Base-by-base conservation (phyloP, 176 grass and related monocot species). In the Rhynchospora tenuis region DNA sequence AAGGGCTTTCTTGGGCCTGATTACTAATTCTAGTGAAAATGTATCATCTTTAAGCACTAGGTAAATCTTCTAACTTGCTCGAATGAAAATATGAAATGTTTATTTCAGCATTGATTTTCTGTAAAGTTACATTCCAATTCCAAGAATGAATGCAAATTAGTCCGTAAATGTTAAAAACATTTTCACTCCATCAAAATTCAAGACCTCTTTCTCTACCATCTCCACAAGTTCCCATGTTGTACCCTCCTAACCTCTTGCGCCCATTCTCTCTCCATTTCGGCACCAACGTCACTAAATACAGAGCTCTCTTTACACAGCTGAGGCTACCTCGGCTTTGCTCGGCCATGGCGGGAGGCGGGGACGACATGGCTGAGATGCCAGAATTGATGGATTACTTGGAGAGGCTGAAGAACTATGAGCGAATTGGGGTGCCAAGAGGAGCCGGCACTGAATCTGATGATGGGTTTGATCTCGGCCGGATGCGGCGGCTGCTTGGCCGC, bases 321-420 rank as follows among this genome's bases (percentile, higher is more conserved):
- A 65, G 46, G 59, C 17, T 64, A 19, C 47, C 23, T 61, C 82
- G 59, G 73, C 73, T 66, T 42, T 62, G 64, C 4, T 81, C 81
- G 7, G 81, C 79, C 15, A 85, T 89, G 88, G 76, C 70, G 11
- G 45, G 66, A 31, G 45, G 76, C 22, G 80, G 52, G 7, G 62
- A 24, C 7, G 89, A 83, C 31, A 86, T 64, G 9, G 47, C 19
- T 0, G 88, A 83, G 73, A 83, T 98, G 44, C 67, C 74, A 28
- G 92, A 88, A 31, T 93, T 98, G 87, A 55, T 89, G 10, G 92
- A 89, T 19, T 98, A 91, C 82, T 89, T 98, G 95, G 95, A 98
- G 42, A 67, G 63, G 50, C 84, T 94, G 8, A 91, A 89, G 74
- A 94, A 94, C 87, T 90, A 91, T 81, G 95, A 98, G 90, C 89